Percentiles rank a stretch among this genome's conserved stretches.
Conservation (phyloP, 225 moss, liverwort and hornwort species). For the Pleurozium schreberi region DNA sequence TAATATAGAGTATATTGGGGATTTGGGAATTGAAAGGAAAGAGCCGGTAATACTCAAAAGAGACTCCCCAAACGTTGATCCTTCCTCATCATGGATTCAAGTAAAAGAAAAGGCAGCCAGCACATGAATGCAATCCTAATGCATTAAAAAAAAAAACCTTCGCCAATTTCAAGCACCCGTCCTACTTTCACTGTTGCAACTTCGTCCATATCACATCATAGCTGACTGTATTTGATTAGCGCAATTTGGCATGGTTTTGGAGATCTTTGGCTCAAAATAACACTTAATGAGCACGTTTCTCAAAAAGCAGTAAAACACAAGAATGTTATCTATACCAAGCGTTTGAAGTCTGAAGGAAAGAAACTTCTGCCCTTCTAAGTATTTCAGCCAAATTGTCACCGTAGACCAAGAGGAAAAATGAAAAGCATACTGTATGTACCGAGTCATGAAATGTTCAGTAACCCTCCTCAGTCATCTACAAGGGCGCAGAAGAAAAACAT, state of each 20-base stretch:
- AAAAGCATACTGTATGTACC: background rate
- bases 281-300: background rate
- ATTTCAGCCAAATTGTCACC: background rate
- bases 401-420: background rate
- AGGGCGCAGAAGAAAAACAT: background rate
- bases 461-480: background rate
- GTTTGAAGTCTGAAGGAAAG: background rate
- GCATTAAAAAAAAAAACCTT: background rate
- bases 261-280: background rate
- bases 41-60: too few relatives aligned
- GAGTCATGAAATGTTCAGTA: background rate
- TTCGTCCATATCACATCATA: background rate
- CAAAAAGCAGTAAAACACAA: background rate
- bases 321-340: too few relatives aligned
- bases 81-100: background rate
- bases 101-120: background rate
- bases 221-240: too few relatives aligned
- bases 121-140: background rate
- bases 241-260: too few relatives aligned
- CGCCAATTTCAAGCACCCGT: background rate
- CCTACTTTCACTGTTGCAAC: background rate
- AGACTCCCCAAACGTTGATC: too few relatives aligned
- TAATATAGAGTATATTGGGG: too few relatives aligned
- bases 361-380: background rate
- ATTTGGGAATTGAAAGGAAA: too few relatives aligned